These are phyloP conservation scores for Bonia amplexicaulis DNA, from an alignment of 176 grass and related monocot species.

Conservation along the genomic window DNA sequence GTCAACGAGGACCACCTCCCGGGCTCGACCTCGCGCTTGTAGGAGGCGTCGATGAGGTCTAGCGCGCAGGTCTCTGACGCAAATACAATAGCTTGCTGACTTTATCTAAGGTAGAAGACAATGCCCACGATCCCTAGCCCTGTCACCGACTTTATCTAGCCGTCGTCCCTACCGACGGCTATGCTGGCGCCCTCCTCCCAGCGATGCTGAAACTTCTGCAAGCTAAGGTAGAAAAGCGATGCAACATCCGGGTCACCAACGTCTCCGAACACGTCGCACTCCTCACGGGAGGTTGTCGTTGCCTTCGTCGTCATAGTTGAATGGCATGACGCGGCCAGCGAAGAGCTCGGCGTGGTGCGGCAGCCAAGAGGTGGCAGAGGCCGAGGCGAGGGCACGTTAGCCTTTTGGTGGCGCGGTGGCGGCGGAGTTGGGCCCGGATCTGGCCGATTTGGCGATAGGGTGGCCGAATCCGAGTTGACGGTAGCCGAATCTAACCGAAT, in stretches of 20 bases:
- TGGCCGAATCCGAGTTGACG: too few species aligned
- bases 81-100: too few species aligned
- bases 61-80: conserved; percentile 88
- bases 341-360: conserved; percentile 13
- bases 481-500: too few species aligned
- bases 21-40: conserved; percentile 70
- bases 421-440: too few species aligned
- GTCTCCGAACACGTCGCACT: conserved; percentile 82
- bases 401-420: too few species aligned
- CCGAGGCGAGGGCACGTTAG: too few species aligned
- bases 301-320: conserved; percentile 19
- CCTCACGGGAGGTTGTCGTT: conserved; percentile 78
- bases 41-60: conserved; percentile 77
- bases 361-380: not conserved
- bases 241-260: conserved; percentile 74
- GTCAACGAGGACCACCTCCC: conserved; percentile 80
- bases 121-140: conserved; percentile 79
- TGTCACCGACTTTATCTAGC: conserved; percentile 43
- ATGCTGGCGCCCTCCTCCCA: conserved; percentile 89
- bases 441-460: too few species aligned
- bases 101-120: too few species aligned
- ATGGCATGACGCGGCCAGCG: conserved; percentile 14
- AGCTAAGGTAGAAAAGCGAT: conserved; percentile 59
- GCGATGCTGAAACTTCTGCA: conserved; percentile 88
- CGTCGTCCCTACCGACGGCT: conserved; percentile 37